Evolutionary conservation across 495 filamentous ascomycete genomes (phyloP).

Genomic region (Penicillium roqueforti): DNA sequence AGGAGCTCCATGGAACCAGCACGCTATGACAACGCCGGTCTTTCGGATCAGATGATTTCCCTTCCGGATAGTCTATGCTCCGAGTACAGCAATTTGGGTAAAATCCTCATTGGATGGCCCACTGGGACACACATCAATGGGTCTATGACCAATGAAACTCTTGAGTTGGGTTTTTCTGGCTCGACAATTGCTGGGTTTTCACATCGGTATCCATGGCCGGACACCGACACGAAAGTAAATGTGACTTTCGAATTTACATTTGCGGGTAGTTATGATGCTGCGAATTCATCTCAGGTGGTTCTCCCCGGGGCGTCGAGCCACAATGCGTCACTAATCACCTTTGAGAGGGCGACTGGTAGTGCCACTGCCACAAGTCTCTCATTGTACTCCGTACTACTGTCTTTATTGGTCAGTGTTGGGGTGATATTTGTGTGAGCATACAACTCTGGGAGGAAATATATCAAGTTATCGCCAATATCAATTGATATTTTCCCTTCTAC

Average conservation of each 20-base stretch:
- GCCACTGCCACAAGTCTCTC: not conserved
- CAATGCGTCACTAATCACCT: not conserved
- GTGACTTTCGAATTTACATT: slow-evolving; percentile 3
- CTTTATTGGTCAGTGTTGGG: not conserved
- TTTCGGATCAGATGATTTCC: not conserved
- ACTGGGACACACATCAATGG: slow-evolving; percentile 1
- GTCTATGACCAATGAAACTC: slow-evolving; percentile 7
- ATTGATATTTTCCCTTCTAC: not conserved
- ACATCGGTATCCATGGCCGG: not conserved
- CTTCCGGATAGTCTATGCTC: not conserved
- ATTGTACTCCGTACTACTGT: not conserved
- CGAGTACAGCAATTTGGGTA: not conserved
- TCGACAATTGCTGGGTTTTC: not conserved
- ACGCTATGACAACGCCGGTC: not conserved
- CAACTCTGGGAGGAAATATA: not conserved
- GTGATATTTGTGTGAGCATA: not conserved
- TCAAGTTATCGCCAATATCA: not conserved
- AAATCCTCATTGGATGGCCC: not conserved
- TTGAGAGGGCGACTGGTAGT: slow-evolving; percentile 1
- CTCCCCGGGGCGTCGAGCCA: not conserved
- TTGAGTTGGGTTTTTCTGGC: slow-evolving; percentile 3
- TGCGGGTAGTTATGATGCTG: not conserved
- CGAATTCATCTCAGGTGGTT: slow-evolving; percentile 2
- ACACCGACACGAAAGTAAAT: not conserved
- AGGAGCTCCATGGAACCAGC: not conserved